phyloP scores from a whole-genome alignment of 306 rosid genomes.

The Fragaria nilgerrensis region DNA sequence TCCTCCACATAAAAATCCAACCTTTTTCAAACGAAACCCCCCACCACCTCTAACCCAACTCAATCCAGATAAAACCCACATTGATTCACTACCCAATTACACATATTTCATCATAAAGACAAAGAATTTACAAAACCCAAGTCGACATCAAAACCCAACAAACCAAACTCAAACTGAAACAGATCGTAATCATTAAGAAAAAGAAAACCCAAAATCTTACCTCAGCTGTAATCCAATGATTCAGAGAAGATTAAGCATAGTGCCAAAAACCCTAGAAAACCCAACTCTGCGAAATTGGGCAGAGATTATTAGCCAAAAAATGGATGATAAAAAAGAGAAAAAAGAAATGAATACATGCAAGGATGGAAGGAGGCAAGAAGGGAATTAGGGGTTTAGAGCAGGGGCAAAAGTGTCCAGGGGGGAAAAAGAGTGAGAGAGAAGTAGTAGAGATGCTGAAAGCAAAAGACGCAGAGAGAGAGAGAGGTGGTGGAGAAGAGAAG shows the following conservation, averaged over 20 bases:
- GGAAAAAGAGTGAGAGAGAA: constrained; percentile 7
- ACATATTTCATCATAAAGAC: constrained; percentile 21
- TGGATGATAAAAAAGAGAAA: neutral
- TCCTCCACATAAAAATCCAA: constrained; percentile 18
- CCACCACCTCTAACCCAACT: constrained; percentile 14
- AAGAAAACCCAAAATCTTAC: constrained; percentile 27
- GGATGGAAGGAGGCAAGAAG: constrained; percentile 5
- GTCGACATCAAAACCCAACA: constrained; percentile 20
- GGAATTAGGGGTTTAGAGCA: constrained; percentile 1
- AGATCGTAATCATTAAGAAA: constrained; percentile 33
- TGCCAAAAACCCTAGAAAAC: constrained; percentile 37
- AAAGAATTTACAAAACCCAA: constrained; percentile 23
- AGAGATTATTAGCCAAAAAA: constrained; percentile 24
- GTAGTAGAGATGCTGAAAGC: constrained; percentile 4
- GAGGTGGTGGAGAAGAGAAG: neutral
- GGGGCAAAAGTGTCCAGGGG: constrained; percentile 39
- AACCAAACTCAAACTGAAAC: constrained; percentile 20
- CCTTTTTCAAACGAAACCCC: constrained; percentile 4
- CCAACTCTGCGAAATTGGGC: constrained; percentile 28
- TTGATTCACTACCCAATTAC: constrained; percentile 28
- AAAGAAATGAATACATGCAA: constrained; percentile 9
- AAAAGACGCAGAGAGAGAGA: constrained; percentile 21
- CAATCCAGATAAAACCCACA: constrained; percentile 27
- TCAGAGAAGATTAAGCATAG: constrained; percentile 15
- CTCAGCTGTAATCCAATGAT: constrained; percentile 19